Conservation (phyloP, 2,329 filamentous ascomycete genomes). For the Paramyrothecium sp. region DNA sequence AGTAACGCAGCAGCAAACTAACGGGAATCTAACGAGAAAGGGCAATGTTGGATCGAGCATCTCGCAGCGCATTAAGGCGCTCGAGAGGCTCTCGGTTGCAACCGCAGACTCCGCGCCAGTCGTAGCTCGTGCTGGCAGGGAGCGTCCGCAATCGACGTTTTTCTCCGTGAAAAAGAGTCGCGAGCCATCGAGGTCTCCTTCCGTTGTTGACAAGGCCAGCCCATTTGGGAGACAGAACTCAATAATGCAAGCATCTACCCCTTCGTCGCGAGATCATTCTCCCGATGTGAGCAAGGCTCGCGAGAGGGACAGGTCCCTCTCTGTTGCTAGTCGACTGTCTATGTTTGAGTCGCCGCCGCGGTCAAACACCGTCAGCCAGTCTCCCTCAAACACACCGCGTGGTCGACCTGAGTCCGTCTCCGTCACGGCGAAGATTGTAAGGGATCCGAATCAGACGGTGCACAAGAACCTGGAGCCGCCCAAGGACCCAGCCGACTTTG, state of each 20-base stretch:
- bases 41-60: constrained; percentile 86
- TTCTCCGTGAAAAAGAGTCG: constrained; percentile 55
- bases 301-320: constrained; percentile 48
- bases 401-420: constrained; percentile 74
- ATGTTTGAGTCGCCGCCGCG: constrained; percentile 46
- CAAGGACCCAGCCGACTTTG: constrained; percentile 42
- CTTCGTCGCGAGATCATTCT: constrained; percentile 42
- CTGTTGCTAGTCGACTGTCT: constrained; percentile 54
- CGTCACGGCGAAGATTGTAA: constrained; percentile 80
- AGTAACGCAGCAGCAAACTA: constrained; percentile 48
- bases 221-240: constrained; percentile 33
- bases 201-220: constrained; percentile 41
- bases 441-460: constrained; percentile 53
- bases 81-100: constrained; percentile 70
- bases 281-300: constrained; percentile 37
- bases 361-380: constrained; percentile 16
- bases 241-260: constrained; percentile 28
- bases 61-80: constrained; percentile 88
- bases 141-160: constrained; percentile 52
- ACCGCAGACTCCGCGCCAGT: constrained; percentile 18
- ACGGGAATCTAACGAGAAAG: constrained; percentile 57
- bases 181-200: constrained; percentile 43
- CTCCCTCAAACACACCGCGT: constrained; percentile 32
- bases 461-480: constrained; percentile 38
- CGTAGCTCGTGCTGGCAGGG: constrained; percentile 20